Conservation (phyloP, 306 rosid genomes). For the Luffa acutangula region DNA sequence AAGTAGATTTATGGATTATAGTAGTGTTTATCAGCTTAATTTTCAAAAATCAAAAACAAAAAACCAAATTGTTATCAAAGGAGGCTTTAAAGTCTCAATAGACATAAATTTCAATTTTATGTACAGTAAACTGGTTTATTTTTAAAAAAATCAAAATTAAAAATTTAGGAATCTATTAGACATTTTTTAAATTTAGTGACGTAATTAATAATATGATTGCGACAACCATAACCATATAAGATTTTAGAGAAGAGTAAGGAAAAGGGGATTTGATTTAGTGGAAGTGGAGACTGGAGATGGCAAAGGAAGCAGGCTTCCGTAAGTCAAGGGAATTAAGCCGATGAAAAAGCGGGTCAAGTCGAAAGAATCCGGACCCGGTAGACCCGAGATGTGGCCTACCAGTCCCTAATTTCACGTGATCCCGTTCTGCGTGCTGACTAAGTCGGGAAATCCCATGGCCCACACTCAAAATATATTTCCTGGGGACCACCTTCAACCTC, state of each 20-base stretch:
- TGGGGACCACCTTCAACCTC: constrained; percentile 14
- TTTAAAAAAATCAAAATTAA: too few species aligned
- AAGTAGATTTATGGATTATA: too few species aligned
- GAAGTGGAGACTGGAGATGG: not conserved
- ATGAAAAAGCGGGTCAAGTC: not conserved
- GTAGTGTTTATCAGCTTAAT: too few species aligned
- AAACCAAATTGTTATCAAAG: too few species aligned
- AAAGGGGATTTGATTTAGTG: not conserved
- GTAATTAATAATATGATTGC: too few species aligned
- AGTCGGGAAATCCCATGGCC: constrained; percentile 8
- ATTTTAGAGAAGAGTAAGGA: not conserved
- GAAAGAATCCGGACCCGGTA: not conserved
- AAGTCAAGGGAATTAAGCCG: constrained; percentile 3
- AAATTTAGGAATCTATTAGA: too few species aligned
- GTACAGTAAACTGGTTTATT: too few species aligned
- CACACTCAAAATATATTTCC: constrained; percentile 5
- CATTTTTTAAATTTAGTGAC: too few species aligned
- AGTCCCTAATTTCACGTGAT: constrained; percentile 14
- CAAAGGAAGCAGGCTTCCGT: constrained; percentile 7
- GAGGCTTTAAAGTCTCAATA: too few species aligned
- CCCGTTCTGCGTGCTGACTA: constrained; percentile 11
- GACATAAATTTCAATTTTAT: too few species aligned
- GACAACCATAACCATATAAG: too few species aligned
- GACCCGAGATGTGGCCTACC: constrained; percentile 2
- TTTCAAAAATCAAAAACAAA: too few species aligned